Evolutionary conservation across 2,329 filamentous ascomycete species (phyloP).

Genomic region (Paecilomyces niveus): DNA sequence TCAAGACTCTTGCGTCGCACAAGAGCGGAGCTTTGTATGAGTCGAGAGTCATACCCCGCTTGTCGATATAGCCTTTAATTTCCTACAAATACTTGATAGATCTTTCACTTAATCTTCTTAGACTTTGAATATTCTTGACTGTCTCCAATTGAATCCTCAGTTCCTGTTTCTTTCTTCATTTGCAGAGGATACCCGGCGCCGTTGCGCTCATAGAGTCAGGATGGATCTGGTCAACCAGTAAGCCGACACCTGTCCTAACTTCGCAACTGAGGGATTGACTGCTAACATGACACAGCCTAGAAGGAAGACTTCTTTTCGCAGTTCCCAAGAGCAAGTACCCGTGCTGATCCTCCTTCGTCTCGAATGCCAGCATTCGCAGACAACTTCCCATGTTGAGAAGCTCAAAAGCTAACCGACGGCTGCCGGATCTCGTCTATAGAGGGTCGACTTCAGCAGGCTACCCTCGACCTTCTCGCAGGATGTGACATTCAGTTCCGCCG

Average conservation of each 20-base stretch:
- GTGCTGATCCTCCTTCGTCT: conserved; percentile 3
- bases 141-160: not conserved
- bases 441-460: conserved; percentile 82
- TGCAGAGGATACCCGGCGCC: conserved; percentile 12
- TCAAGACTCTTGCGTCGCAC: too few relatives aligned
- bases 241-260: conserved; percentile 22
- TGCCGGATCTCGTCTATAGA: conserved; percentile 46
- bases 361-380: conserved; percentile 1
- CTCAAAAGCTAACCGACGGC: not conserved
- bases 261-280: conserved; percentile 1
- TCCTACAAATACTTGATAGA: not conserved
- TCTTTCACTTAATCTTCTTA: not conserved
- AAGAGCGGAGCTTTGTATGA: not conserved
- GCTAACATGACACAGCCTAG: conserved; percentile 56
- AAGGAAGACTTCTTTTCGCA: conserved; percentile 88
- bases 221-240: conserved; percentile 60
- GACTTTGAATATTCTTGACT: not conserved
- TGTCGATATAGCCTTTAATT: not conserved
- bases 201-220: conserved; percentile 7
- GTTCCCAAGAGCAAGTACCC: conserved; percentile 85
- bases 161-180: not conserved
- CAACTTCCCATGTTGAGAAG: not conserved
- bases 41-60: not conserved
- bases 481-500: conserved; percentile 95
- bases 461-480: conserved; percentile 84